Evolutionary conservation across 768 basidiomycete species (phyloP).

Genomic region (Coprinopsis cinerea): DNA sequence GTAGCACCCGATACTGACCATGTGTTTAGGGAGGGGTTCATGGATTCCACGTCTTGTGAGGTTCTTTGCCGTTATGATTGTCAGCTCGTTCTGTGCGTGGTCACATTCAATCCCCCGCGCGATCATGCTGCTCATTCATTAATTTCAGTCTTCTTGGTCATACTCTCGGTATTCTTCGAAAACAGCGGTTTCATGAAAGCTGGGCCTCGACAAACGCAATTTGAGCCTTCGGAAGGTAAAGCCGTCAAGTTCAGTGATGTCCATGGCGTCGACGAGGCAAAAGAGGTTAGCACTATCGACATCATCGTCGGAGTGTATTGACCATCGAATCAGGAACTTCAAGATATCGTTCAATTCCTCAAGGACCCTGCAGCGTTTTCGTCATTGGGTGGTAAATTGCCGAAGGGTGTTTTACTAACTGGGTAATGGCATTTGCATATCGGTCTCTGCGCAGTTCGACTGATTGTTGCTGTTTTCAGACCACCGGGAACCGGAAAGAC

Average conservation of each 20-base stretch:
- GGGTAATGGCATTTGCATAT: constrained; percentile 36
- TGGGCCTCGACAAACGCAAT: constrained; percentile 74
- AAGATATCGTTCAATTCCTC: constrained; percentile 92
- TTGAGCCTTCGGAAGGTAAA: constrained; percentile 76
- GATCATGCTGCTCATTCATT: not conserved
- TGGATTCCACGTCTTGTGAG: constrained; percentile 59
- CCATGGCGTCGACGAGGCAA: constrained; percentile 96
- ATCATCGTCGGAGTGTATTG: not conserved
- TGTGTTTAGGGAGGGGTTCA: constrained; percentile 55
- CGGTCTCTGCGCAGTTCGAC: not conserved
- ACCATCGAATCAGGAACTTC: constrained; percentile 61
- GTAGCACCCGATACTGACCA: constrained; percentile 9
- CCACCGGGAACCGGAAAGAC: constrained; percentile 97
- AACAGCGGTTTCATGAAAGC: constrained; percentile 91
- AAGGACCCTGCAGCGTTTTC: constrained; percentile 90
- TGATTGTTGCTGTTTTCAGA: constrained; percentile 22
- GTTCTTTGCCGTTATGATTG: constrained; percentile 49
- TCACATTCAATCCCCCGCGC: not conserved
- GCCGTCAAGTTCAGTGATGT: constrained; percentile 91
- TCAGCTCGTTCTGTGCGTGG: constrained; percentile 62
- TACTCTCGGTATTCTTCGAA: constrained; percentile 86
- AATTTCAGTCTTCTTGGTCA: constrained; percentile 71
- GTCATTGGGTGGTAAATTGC: constrained; percentile 86
- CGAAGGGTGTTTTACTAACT: constrained; percentile 90
- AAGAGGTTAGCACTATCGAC: constrained; percentile 46